Conservation (phyloP, 2,329 filamentous ascomycete genomes). For the Xylariaceae sp. region DNA sequence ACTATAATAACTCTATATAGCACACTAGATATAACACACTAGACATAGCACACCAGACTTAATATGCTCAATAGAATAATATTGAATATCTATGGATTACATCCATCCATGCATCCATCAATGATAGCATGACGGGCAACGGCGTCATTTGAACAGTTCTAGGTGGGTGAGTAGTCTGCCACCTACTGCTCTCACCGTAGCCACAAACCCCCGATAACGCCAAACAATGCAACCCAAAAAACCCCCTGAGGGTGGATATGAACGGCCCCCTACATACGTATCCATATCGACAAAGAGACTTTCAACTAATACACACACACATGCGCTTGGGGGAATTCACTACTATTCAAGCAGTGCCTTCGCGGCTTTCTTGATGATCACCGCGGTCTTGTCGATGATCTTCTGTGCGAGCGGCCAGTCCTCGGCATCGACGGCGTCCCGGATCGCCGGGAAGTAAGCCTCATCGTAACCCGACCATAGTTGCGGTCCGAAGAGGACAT, state of each 20-base stretch:
- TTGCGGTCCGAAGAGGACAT: constrained; percentile 85
- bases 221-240: constrained; percentile 24
- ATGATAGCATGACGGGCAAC: too few species aligned
- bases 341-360: constrained; percentile 22
- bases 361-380: constrained; percentile 53
- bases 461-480: constrained; percentile 71
- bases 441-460: constrained; percentile 78
- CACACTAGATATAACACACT: too few species aligned
- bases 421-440: constrained; percentile 73
- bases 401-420: constrained; percentile 71
- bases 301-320: background rate
- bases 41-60: too few species aligned
- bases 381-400: constrained; percentile 72
- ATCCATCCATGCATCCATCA: too few species aligned
- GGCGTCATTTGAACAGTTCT: too few species aligned
- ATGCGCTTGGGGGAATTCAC: background rate
- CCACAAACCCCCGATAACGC: constrained; percentile 14
- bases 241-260: background rate
- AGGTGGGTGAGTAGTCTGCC: too few species aligned
- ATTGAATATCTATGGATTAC: too few species aligned
- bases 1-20: too few species aligned
- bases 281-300: background rate
- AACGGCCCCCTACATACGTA: background rate
- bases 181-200: too few species aligned
- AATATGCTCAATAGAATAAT: too few species aligned